Base-by-base conservation (phyloP, 2,329 filamentous ascomycete genomes). In the Hypoxylon sp. region DNA sequence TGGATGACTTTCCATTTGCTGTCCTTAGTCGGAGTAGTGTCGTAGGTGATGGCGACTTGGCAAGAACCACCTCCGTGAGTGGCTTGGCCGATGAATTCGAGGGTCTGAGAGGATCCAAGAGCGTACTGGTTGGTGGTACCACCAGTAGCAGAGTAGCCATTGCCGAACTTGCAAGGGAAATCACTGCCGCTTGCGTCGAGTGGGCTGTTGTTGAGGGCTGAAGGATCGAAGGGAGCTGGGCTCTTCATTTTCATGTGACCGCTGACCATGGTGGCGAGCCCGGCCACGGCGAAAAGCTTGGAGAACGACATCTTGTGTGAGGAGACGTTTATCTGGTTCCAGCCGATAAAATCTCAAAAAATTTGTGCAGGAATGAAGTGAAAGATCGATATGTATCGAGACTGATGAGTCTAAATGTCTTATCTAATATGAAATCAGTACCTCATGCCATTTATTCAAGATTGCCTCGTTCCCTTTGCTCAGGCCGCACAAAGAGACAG, bases 51-150 rank as follows among this genome's bases (percentile, higher is more conserved):
- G 7, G 90, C 91, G 61, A 98, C 81, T 74, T 99, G 96, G 81
- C 96, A 98, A 0, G 93, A 96, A 0, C 96, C 96, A 57, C 96
- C 96, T 16, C 94, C 94, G 72, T 99, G 96, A 0, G 90, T 88
- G 2, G 94, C 94, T 51, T 84, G 81, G 34, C 94, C 94, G 0
- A 80, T 80, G 78, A 97, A 92, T 0, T 80, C 78, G 1, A 97
- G 83, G 0, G 81, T 77, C 73, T 91, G 87, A 0, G 78, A 69
- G 5, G 86, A 85, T 3, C 93, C 93, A 12, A 91, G 84, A 0
- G 84, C 81, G 78, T 91, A 92, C 0, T 81, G 76, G 71, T 92
- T 93, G 73, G 79, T 80, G 1, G 74, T 77, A 5, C 79, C 80
- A 0, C 83, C 79, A 1, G 82, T 80, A 0, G 84, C 80, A 4